A percentile compares a stretch with the other conserved stretches of the same genome.
Conservation (phyloP, 2,329 filamentous ascomycete genomes). For the Tolypocladium amazonense region DNA sequence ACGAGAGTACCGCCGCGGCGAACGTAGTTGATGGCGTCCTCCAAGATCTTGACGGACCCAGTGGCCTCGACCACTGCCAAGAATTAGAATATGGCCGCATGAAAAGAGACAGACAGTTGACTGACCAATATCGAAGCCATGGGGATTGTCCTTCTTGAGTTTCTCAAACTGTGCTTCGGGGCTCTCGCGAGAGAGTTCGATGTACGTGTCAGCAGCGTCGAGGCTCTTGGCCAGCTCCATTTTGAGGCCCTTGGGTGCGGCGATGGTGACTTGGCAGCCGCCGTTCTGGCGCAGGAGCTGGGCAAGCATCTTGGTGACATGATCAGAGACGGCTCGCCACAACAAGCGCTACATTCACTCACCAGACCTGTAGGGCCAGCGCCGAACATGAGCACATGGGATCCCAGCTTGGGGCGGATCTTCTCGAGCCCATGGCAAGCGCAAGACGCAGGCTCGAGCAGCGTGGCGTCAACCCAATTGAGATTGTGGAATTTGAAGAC, state of each 20-base stretch:
- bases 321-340: neutral
- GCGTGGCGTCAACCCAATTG: slow-evolving; percentile 55
- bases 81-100: slow-evolving; percentile 5
- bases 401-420: slow-evolving; percentile 55
- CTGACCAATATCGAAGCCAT: slow-evolving; percentile 59
- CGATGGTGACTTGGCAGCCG: slow-evolving; percentile 58
- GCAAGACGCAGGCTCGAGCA: slow-evolving; percentile 61
- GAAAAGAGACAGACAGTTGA: neutral
- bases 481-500: slow-evolving; percentile 59
- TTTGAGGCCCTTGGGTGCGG: slow-evolving; percentile 58
- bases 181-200: slow-evolving; percentile 42
- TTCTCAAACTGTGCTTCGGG: slow-evolving; percentile 49
- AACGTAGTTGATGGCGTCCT: slow-evolving; percentile 61
- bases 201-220: slow-evolving; percentile 41
- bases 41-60: slow-evolving; percentile 56
- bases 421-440: slow-evolving; percentile 61
- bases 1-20: slow-evolving; percentile 61
- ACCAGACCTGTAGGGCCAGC: slow-evolving; percentile 56
- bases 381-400: slow-evolving; percentile 54
- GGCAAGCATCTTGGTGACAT: slow-evolving; percentile 34
- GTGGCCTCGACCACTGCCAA: slow-evolving; percentile 53
- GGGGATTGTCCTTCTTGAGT: slow-evolving; percentile 54
- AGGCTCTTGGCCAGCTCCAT: slow-evolving; percentile 55
- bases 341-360: slow-evolving; percentile 11
- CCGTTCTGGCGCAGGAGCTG: slow-evolving; percentile 56